These are phyloP conservation scores for Trichoderma koningii DNA, from an alignment of 2,329 filamentous ascomycete genomes.

Conservation along the genomic window DNA sequence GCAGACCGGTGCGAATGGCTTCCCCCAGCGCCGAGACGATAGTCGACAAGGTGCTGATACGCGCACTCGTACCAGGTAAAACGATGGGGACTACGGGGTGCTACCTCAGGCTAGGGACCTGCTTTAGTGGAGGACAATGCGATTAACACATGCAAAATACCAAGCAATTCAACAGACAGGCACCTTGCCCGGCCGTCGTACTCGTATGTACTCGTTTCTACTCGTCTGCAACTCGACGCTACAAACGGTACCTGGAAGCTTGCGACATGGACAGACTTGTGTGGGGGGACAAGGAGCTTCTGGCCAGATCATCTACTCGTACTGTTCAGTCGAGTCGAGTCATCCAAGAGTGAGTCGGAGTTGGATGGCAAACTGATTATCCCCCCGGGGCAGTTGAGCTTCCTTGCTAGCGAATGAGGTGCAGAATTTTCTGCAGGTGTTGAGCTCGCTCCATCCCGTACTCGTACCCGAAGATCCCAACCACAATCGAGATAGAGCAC, in stretches of 20 bases:
- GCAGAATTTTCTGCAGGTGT: conserved; percentile 18
- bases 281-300: conserved; percentile 1
- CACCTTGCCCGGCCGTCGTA: not conserved
- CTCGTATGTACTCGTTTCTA: not conserved
- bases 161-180: not conserved
- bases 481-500: not conserved
- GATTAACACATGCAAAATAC: conserved; percentile 12
- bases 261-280: too few relatives aligned
- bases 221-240: not conserved
- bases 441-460: not conserved
- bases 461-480: not conserved
- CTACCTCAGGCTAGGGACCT: not conserved
- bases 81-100: not conserved
- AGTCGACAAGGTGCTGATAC: not conserved
- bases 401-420: conserved; percentile 6
- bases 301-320: too few relatives aligned
- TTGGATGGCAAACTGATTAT: conserved; percentile 16
- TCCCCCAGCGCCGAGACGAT: not conserved
- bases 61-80: too few relatives aligned
- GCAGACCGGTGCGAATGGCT: not conserved
- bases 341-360: not conserved
- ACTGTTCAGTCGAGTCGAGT: too few relatives aligned
- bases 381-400: not conserved
- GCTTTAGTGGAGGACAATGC: not conserved
- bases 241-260: too few relatives aligned